phyloP scores from a whole-genome alignment of 1,284 basidiomycete species.

The Ustilago trichophora region DNA sequence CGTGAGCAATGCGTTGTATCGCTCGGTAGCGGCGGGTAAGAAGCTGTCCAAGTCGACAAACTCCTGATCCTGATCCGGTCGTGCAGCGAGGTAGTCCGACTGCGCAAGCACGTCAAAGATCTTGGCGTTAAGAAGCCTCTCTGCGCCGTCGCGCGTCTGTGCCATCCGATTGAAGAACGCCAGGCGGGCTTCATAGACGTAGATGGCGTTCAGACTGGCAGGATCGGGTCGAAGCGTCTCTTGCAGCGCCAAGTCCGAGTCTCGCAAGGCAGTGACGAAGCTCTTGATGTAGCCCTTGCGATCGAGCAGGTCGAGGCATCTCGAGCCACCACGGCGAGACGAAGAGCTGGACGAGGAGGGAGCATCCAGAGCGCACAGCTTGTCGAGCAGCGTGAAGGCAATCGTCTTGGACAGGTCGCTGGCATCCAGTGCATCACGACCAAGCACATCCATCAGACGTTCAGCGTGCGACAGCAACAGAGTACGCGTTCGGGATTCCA shows the following conservation, averaged over 20 bases:
- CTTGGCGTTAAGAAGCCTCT: conserved; percentile 82
- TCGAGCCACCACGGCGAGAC: conserved; percentile 63
- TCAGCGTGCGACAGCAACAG: conserved; percentile 73
- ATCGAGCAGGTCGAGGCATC: conserved; percentile 74
- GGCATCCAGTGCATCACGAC: conserved; percentile 90
- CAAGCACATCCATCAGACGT: conserved; percentile 78
- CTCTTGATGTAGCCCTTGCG: conserved; percentile 82
- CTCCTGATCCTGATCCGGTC: conserved; percentile 81
- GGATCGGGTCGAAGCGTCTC: conserved; percentile 87
- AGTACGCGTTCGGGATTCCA: conserved; percentile 74
- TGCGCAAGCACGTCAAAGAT: conserved; percentile 81
- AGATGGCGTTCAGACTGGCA: conserved; percentile 89
- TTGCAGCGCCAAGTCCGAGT: conserved; percentile 81
- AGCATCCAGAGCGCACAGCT: conserved; percentile 70
- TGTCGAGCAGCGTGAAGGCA: conserved; percentile 84
- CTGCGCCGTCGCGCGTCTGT: conserved; percentile 81
- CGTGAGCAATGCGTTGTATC: conserved; percentile 87
- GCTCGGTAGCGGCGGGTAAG: conserved; percentile 83
- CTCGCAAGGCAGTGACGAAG: conserved; percentile 84
- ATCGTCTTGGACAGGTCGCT: conserved; percentile 96
- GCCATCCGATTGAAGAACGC: conserved; percentile 85
- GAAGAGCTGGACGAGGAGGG: conserved; percentile 38
- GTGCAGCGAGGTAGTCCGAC: conserved; percentile 85
- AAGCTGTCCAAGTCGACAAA: conserved; percentile 85
- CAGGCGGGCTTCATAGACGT: conserved; percentile 95